Conservation (phyloP, 2,329 filamentous ascomycete species). For the Rhytidhysteron rufulum region DNA sequence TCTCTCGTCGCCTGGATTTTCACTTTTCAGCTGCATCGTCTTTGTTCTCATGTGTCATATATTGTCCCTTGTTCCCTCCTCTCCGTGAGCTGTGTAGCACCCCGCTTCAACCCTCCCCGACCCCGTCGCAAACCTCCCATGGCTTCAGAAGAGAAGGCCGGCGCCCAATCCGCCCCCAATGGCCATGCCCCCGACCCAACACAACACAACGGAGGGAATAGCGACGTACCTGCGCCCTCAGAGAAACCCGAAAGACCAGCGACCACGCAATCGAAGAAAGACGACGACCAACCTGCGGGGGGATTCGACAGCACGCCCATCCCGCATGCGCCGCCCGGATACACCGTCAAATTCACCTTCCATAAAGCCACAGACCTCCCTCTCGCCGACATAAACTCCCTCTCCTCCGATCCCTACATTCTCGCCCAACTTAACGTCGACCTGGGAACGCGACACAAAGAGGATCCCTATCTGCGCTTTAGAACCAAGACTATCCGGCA, state of each 20-base stretch:
- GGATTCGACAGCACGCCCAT: conserved; percentile 79
- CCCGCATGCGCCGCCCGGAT: conserved; percentile 70
- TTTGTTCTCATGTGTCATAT: not conserved
- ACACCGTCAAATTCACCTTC: conserved; percentile 81
- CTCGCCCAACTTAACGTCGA: conserved; percentile 69
- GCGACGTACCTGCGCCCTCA: not conserved
- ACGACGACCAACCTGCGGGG: conserved; percentile 58
- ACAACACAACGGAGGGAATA: not conserved
- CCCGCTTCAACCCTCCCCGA: not conserved
- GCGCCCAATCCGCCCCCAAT: not conserved
- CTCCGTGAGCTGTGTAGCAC: not conserved
- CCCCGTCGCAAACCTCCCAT: not conserved
- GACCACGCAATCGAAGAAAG: conserved; percentile 25
- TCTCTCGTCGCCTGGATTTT: not conserved
- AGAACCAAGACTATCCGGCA: conserved; percentile 73
- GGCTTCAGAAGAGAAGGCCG: not conserved
- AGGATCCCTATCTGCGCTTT: conserved; percentile 71
- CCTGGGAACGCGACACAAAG: conserved; percentile 74
- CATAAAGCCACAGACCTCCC: conserved; percentile 78
- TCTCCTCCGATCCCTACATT: conserved; percentile 81
- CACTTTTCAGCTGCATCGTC: not conserved
- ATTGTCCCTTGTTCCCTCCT: not conserved
- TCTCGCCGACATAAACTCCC: conserved; percentile 70
- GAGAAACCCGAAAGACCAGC: conserved; percentile 13
- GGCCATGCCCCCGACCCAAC: not conserved